These are phyloP conservation scores for Aureobasidium sp. DNA, from an alignment of 2,329 filamentous ascomycete genomes.

Conservation along the genomic window DNA sequence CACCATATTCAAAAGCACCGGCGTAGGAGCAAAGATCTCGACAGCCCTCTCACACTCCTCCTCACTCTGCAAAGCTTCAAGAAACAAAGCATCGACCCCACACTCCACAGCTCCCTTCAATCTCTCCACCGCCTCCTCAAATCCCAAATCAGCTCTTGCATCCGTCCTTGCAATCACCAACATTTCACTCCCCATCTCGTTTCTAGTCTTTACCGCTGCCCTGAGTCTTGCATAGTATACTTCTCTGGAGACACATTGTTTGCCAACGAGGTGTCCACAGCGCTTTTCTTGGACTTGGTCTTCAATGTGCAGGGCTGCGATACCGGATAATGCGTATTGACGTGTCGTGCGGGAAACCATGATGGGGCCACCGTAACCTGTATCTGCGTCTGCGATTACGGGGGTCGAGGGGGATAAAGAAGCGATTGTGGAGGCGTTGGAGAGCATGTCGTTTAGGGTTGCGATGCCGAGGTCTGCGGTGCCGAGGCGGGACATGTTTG, in stretches of 20 bases:
- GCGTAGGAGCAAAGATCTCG: slow-evolving; percentile 39
- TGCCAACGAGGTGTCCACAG: slow-evolving; percentile 55
- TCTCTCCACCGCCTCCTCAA: slow-evolving; percentile 45
- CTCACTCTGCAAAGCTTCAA: slow-evolving; percentile 48
- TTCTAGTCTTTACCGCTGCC: slow-evolving; percentile 44
- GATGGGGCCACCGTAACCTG: slow-evolving; percentile 46
- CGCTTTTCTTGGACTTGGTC: slow-evolving; percentile 57
- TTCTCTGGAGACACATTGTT: slow-evolving; percentile 46
- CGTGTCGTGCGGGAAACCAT: slow-evolving; percentile 46
- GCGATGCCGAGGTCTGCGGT: slow-evolving; percentile 55
- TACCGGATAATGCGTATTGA: slow-evolving; percentile 44
- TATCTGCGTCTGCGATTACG: slow-evolving; percentile 54
- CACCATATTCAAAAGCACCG: slow-evolving; percentile 50
- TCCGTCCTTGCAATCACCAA: slow-evolving; percentile 59
- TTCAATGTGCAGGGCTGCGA: slow-evolving; percentile 54
- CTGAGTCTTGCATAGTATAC: slow-evolving; percentile 48
- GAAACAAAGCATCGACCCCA: slow-evolving; percentile 53
- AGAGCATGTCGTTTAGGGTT: slow-evolving; percentile 53
- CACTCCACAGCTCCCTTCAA: slow-evolving; percentile 39
- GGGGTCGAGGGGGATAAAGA: slow-evolving; percentile 46
- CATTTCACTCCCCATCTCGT: slow-evolving; percentile 45
- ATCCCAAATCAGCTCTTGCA: slow-evolving; percentile 48
- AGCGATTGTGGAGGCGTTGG: slow-evolving; percentile 57
- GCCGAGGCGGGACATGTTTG: slow-evolving; percentile 51
- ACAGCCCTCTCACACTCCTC: slow-evolving; percentile 42